Percentiles rank a stretch among this genome's conserved stretches.
These are phyloP conservation scores for Pleurotus pulmonarius DNA, from an alignment of 768 basidiomycete species.

Conservation along the genomic window DNA sequence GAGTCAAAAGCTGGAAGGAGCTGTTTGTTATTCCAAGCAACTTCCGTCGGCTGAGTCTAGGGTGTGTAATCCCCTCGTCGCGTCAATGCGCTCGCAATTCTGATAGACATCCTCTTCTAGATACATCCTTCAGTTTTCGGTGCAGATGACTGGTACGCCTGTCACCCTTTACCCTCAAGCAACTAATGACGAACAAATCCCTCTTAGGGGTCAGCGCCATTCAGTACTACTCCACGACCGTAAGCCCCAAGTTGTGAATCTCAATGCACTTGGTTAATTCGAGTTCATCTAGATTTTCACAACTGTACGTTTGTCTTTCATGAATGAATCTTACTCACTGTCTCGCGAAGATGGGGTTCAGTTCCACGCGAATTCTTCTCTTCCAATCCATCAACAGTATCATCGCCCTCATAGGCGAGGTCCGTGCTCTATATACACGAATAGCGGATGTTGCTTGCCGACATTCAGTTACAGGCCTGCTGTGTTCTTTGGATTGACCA, in stretches of 20 bases:
- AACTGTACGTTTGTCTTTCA: constrained; percentile 20
- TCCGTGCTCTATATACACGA: constrained; percentile 2
- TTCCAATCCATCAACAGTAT: constrained; percentile 54
- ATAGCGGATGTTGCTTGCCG: not conserved
- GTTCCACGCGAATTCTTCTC: constrained; percentile 38
- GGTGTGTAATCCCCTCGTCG: constrained; percentile 23
- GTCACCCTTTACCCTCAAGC: too few species aligned
- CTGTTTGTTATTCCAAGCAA: constrained; percentile 39
- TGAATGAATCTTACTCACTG: not conserved
- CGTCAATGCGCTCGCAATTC: constrained; percentile 8
- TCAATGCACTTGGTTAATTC: not conserved
- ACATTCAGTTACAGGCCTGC: constrained; percentile 18
- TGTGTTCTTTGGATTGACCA: constrained; percentile 43
- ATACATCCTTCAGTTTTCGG: constrained; percentile 48
- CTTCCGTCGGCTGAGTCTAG: constrained; percentile 42
- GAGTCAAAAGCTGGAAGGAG: constrained; percentile 28
- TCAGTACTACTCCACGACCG: constrained; percentile 48
- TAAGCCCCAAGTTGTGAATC: constrained; percentile 13
- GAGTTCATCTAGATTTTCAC: constrained; percentile 27
- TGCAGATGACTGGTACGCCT: constrained; percentile 53
- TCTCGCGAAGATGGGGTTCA: constrained; percentile 38
- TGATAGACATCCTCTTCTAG: constrained; percentile 17
- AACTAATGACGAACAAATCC: too few species aligned
- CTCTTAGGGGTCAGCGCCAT: constrained; percentile 43
- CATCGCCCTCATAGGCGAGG: constrained; percentile 49